Evolutionary conservation across 2,329 filamentous ascomycete species (phyloP).

Genomic region (Aotearoamyces nothofagi): DNA sequence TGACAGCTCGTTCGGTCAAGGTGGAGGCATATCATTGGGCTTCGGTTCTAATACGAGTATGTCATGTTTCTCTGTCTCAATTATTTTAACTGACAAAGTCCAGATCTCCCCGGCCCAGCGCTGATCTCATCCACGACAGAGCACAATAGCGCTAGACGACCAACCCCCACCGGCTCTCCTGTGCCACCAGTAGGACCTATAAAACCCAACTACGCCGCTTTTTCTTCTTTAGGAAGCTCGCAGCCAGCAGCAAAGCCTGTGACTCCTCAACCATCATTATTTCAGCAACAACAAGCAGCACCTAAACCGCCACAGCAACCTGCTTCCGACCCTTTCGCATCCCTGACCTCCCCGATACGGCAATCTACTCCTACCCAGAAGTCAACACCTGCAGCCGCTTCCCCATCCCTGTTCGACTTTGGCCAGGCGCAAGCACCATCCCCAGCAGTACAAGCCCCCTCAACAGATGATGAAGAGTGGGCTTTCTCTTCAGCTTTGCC

Average conservation of each 20-base stretch:
- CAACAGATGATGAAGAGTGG: constrained; percentile 77
- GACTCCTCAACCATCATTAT: constrained; percentile 34
- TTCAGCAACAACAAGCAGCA: constrained; percentile 24
- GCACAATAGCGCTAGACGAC: constrained; percentile 37
- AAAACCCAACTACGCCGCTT: constrained; percentile 31
- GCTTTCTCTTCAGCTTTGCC: constrained; percentile 81
- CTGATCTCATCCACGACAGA: constrained; percentile 49
- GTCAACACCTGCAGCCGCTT: constrained; percentile 36
- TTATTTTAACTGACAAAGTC: constrained; percentile 13
- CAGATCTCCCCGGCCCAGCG: constrained; percentile 47
- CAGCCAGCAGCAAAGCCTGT: constrained; percentile 31
- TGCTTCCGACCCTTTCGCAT: constrained; percentile 40
- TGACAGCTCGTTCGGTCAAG: constrained; percentile 45
- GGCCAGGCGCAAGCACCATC: constrained; percentile 20
- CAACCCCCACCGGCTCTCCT: constrained; percentile 24
- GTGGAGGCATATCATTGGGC: constrained; percentile 72
- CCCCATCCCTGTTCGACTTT: constrained; percentile 27
- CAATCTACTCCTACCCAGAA: constrained; percentile 28
- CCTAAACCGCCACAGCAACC: constrained; percentile 25
- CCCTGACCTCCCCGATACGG: constrained; percentile 28
- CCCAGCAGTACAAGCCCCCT: constrained; percentile 13
- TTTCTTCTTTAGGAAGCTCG: constrained; percentile 38
- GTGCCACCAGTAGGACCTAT: constrained; percentile 8
- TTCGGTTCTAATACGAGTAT: constrained; percentile 54
- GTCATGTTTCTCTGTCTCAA: constrained; percentile 15